Evolutionary conservation across 208 protist genomes (phyloP).

Genomic region (Leishmania aethiopica): DNA sequence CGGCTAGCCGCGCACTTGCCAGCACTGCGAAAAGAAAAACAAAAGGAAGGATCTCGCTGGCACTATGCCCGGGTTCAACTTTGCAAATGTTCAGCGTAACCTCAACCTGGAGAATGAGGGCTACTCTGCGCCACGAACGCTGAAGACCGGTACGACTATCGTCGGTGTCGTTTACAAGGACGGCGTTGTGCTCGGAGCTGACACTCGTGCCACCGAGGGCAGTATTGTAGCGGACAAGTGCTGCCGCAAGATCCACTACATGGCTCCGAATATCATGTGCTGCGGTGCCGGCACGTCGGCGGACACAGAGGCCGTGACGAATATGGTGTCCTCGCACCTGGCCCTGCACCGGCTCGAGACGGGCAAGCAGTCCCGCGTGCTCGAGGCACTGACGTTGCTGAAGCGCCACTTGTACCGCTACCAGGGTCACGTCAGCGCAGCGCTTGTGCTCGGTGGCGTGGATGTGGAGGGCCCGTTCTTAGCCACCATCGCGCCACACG

Average conservation of each 20-base stretch:
- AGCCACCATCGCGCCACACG: conserved; percentile 98
- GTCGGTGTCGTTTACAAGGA: conserved; percentile 98
- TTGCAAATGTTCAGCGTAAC: conserved; percentile 94
- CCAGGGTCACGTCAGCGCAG: conserved; percentile 98
- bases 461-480: conserved; percentile 97
- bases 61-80: conserved; percentile 92
- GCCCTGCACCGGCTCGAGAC: conserved; percentile 95
- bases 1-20: background rate
- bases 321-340: conserved; percentile 95
- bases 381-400: conserved; percentile 97
- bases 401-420: conserved; percentile 98
- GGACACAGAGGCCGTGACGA: conserved; percentile 97
- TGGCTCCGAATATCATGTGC: conserved; percentile 99
- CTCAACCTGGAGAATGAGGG: conserved; percentile 80
- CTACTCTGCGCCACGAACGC: conserved; percentile 70
- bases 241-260: conserved; percentile 99
- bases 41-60: background rate
- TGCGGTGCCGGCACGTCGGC: conserved; percentile 99
- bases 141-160: conserved; percentile 99
- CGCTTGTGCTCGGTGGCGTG: conserved; percentile 99
- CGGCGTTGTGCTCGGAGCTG: conserved; percentile 99
- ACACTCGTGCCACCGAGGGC: conserved; percentile 99
- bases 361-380: conserved; percentile 95
- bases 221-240: conserved; percentile 99
- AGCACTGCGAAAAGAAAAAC: background rate